A percentile compares a stretch with the other conserved stretches of the same genome.
These are phyloP conservation scores for Trichoderma reesei DNA, from an alignment of 495 filamentous ascomycete genomes.

Conservation along the genomic window DNA sequence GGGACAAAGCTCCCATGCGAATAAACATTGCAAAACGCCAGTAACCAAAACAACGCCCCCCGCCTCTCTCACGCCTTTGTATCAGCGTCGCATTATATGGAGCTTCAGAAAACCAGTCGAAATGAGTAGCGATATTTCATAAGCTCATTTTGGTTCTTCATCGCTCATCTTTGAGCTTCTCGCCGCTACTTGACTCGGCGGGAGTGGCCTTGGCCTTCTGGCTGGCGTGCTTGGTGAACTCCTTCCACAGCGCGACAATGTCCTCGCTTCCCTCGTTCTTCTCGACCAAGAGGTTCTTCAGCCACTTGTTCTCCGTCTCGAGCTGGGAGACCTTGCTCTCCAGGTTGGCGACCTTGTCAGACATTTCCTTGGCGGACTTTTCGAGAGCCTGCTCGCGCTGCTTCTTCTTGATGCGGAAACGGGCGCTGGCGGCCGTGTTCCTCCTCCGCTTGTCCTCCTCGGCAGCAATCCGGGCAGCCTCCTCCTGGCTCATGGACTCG, in stretches of 20 bases:
- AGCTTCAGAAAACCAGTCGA: neutral
- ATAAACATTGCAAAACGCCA: neutral
- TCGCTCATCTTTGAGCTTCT: neutral
- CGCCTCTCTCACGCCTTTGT: neutral
- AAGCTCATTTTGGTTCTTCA: neutral
- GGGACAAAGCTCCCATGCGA: neutral
- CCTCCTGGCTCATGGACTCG: conserved; percentile 47
- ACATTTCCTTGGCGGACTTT: conserved; percentile 79
- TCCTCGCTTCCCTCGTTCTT: conserved; percentile 61
- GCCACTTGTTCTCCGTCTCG: conserved; percentile 94
- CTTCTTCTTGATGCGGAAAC: conserved; percentile 99
- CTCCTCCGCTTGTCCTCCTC: conserved; percentile 96
- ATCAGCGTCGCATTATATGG: neutral
- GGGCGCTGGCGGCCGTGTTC: conserved; percentile 88
- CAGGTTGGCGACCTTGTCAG: conserved; percentile 67
- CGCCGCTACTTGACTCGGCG: conserved; percentile 5
- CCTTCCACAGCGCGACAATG: conserved; percentile 35
- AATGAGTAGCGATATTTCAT: neutral
- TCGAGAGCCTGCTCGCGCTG: conserved; percentile 92
- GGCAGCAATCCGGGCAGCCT: conserved; percentile 64
- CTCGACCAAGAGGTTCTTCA: conserved; percentile 87
- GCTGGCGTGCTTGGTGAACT: conserved; percentile 21
- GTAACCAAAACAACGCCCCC: conserved; percentile 4
- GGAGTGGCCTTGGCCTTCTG: neutral
- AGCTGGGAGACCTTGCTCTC: conserved; percentile 77